Base-by-base conservation (phyloP, 805 yeast species). In the Hanseniaspora meyeri region DNA sequence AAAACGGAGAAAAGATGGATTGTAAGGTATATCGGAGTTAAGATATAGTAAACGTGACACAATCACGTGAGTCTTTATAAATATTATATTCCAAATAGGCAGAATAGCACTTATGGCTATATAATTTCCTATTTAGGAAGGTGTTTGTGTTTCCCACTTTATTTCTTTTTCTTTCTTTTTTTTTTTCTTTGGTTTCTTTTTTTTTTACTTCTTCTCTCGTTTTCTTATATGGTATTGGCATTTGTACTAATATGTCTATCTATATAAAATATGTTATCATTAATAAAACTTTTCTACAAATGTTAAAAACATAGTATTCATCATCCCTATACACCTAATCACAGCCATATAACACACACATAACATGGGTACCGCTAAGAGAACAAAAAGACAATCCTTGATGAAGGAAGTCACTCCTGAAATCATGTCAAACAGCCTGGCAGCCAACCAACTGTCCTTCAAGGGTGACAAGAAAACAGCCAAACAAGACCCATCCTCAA, bases 381-480 rank as follows among this genome's bases (percentile, higher is more conserved):
- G 86, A 66, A 70, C 71, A 55, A 73, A 67, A 47, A 67, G 73
- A 3, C 81, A 78, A 65, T 81, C 80, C 63, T 71, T 73, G 42
- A 76, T 75, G 31, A 75, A 87, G 60, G 72, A 73, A 19, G 77
- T 83, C 1, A 80, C 78, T 57, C 78, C 87, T 2, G 91, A 85
- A 62, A 85, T 85, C 29, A 74, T 73, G 59, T 69, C 78, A 34
- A 90, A 85, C 64, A 74, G 80, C 0, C 74, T 72, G n/a, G 91
- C 93, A 4, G 74, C 86, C 63, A 86, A 86, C 65, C 74, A 80
- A 59, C 68, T 85, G 51, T 79, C 77, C 31, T 70, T 66, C 57
- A 60, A 62, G n/a, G 62, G 66, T 0, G 65, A 65, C 37, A 63
- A 59, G 54, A 80, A 77, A 64, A 63, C 65, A 54, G 63, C 61